Evolutionary conservation across 345 rosid genomes (phyloP).

Genomic region (Populus ilicifolia): DNA sequence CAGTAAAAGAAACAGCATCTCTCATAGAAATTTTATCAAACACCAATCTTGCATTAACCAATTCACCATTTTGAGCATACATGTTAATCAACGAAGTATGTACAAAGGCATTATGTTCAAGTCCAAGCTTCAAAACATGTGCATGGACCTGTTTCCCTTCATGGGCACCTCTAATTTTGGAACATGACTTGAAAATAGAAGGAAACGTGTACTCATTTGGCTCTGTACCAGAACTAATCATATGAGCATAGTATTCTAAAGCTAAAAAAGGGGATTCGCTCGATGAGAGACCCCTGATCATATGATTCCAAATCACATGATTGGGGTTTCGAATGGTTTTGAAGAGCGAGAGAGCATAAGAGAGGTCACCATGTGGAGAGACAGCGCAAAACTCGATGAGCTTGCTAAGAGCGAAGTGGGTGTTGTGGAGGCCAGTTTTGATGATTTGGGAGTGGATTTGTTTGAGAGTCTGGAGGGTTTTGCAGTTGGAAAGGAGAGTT

Average conservation of each 20-base stretch:
- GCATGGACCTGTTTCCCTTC: constrained; percentile 55
- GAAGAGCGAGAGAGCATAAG: constrained; percentile 52
- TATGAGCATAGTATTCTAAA: constrained; percentile 35
- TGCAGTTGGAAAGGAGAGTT: constrained; percentile 58
- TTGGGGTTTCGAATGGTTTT: constrained; percentile 54
- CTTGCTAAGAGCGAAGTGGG: constrained; percentile 68
- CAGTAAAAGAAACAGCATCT: constrained; percentile 61
- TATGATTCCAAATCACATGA: constrained; percentile 54
- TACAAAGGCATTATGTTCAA: constrained; percentile 46
- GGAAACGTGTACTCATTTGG: constrained; percentile 66
- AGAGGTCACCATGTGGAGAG: constrained; percentile 55
- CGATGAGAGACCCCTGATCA: constrained; percentile 53
- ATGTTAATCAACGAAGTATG: constrained; percentile 61
- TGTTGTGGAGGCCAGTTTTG: constrained; percentile 69
- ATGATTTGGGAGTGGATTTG: constrained; percentile 57
- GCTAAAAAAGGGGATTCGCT: constrained; percentile 45
- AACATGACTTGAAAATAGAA: constrained; percentile 56
- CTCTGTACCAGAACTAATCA: constrained; percentile 44
- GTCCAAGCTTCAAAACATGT: constrained; percentile 54
- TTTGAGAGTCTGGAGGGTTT: constrained; percentile 37
- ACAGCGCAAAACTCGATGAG: constrained; percentile 55
- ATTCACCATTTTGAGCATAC: constrained; percentile 47
- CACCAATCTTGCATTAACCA: constrained; percentile 42
- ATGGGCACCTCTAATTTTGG: constrained; percentile 27
- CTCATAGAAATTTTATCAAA: constrained; percentile 49